Evolutionary conservation across 371 early-diverging fungal species (phyloP).

Genomic region (Mucor sp.): DNA sequence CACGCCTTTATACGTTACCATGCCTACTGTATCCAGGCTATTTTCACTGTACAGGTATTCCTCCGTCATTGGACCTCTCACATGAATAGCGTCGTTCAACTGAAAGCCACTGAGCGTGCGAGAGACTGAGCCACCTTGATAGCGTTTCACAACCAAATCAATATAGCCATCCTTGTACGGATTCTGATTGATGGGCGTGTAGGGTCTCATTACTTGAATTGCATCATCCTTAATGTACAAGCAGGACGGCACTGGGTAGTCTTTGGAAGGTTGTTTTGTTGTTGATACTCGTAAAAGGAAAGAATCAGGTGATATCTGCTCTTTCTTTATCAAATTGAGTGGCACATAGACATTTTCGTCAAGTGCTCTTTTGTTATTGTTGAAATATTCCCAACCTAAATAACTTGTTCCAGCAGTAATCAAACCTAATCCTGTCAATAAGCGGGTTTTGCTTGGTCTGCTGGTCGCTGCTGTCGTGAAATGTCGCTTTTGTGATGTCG

Average conservation of each 20-base stretch:
- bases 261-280: slow-evolving; percentile 11
- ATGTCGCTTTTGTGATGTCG: neutral
- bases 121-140: slow-evolving; percentile 59
- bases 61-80: slow-evolving; percentile 64
- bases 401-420: slow-evolving; percentile 7
- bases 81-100: slow-evolving; percentile 44
- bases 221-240: slow-evolving; percentile 67
- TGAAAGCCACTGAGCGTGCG: slow-evolving; percentile 45
- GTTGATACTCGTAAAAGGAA: slow-evolving; percentile 35
- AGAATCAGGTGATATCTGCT: slow-evolving; percentile 37
- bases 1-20: slow-evolving; percentile 50
- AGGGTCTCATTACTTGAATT: slow-evolving; percentile 68
- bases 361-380: slow-evolving; percentile 13
- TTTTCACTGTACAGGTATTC: slow-evolving; percentile 50
- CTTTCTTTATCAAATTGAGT: slow-evolving; percentile 24
- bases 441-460: neutral
- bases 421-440: neutral
- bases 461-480: neutral
- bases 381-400: slow-evolving; percentile 14
- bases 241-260: slow-evolving; percentile 51
- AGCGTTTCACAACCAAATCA: slow-evolving; percentile 65
- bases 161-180: slow-evolving; percentile 51
- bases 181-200: slow-evolving; percentile 61
- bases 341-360: slow-evolving; percentile 31
- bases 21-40: slow-evolving; percentile 51